Base-by-base conservation (phyloP, 345 rosid genomes). In the Gossypioides kirkii region DNA sequence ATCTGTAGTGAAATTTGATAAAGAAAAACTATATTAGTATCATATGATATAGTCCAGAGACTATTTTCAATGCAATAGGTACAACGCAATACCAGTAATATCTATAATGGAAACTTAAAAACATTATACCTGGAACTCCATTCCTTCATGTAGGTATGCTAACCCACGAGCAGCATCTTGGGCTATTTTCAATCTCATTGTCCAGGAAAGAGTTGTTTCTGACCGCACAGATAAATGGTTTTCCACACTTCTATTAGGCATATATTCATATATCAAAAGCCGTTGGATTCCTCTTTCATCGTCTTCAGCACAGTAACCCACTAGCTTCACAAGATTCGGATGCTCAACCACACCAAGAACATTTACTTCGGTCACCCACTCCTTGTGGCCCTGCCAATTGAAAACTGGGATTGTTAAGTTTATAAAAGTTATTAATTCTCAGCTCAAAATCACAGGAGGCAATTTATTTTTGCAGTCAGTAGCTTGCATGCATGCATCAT, bases 291-390 rank as follows among this genome's bases (percentile, higher is more conserved):
- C 98, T 77, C 98, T 86, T 73, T 94, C 98, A 78, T 89, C 97
- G 65, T 94, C 98, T 54, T 89, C 98, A 3, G 98, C 98, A 74
- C 94, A 92, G 59, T 94, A 94, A 6, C 98, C 98, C 56, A 92
- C 70, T 63, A 94, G 76, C 64, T 90, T 90, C 69, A 94, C 97
- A 74, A 94, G 93, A 87, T 92, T 94, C 50, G 86, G 82, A 85
- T 94, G 97, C 86, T 92, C 94, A 4, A 88, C 89, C 42, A 92
- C 85, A 12, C 98, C 98, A 0, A 94, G 97, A 16, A 94, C 78
- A 85, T 94, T 86, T 28, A 94, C 97, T 82, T 94, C 98, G 1
- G 98, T 94, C 78, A 92, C 88, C 97, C 98, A 94, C 77, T 94
- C 92, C 69, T 84, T 94, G 73, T 94, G 97, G 41, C 98, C 98